Evolutionary conservation across 129 eudicot genomes (phyloP), one percentile per base, ranked within the genome.

Genomic region (Pseudognaphalium luteoalbum): DNA sequence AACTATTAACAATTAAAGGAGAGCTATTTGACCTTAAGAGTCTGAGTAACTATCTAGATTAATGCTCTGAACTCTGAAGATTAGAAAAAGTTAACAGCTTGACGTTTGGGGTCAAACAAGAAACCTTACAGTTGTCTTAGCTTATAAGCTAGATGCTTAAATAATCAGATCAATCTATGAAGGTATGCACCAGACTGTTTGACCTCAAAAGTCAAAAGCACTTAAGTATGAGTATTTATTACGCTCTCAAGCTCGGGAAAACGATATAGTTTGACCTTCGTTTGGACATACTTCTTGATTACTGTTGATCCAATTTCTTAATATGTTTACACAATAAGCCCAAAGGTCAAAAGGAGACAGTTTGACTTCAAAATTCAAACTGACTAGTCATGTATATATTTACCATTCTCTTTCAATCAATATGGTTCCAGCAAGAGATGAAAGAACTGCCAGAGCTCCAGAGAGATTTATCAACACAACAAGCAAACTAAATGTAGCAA

Each of bases 391-490:
- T 8, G 37, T 28, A 11, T 1, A 28, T 7, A 59, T 33, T 75
- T 78, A 94, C 99, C 99, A 94, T 87, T 94, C 99, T 89, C 99
- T 84, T 86, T 91, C 99, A 4, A 94, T 79, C 87, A 94, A 82
- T 80, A 94, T 89, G 71, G 99, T 94, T 80, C 99, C 99, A n/a
- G 97, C 96, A 30, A 94, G 96, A 73, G 96, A 86, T 30, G 99
- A 94, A 75, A 94, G 99, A 83, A 94, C 89, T 22, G 84, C 99
- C 70, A 91, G 52, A 7, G 97, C 97, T 78, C 99, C 99, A 25
- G 96, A 89, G 15, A 94, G 64, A 80, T 91, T 87, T 44, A 88
- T 86, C 30, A 86, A 47, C 33, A 84, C 47, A 17, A 94, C 51
- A 25, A 94, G 91, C 22, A 81, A 78, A 30, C 77, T 22, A 68